These are phyloP conservation scores for Ramaria sp. DNA, from an alignment of 768 basidiomycete genomes.

Conservation along the genomic window DNA sequence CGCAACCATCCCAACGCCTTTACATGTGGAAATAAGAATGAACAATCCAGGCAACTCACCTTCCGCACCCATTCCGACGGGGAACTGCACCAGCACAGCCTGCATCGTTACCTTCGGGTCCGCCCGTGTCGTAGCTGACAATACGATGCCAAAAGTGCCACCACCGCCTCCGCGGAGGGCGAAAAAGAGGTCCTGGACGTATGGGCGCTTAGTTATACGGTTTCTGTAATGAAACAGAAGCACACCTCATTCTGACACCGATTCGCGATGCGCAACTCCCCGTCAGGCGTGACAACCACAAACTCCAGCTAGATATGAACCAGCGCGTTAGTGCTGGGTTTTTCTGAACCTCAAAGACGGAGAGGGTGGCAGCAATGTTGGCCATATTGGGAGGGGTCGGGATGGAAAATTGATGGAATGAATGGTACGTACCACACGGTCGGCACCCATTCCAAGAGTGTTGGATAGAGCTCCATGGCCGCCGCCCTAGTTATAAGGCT, in stretches of 20 bases:
- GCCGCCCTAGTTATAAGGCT: constrained; percentile 15
- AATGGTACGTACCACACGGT: constrained; percentile 18
- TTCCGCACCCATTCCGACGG: background rate
- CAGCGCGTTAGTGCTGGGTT: background rate
- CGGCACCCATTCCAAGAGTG: constrained; percentile 21
- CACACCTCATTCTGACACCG: constrained; percentile 27
- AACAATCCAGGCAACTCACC: too few species aligned
- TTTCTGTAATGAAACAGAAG: background rate
- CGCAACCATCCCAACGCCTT: too few species aligned
- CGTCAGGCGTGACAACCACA: constrained; percentile 46
- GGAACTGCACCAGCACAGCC: constrained; percentile 7
- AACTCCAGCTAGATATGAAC: constrained; percentile 27
- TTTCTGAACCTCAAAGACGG: background rate
- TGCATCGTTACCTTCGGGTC: constrained; percentile 9
- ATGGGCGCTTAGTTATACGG: background rate
- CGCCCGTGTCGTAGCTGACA: constrained; percentile 9
- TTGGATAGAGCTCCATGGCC: constrained; percentile 21
- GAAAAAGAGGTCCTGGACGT: constrained; percentile 36
- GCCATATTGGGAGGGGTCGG: background rate
- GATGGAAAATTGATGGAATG: background rate
- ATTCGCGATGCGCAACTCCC: constrained; percentile 33
- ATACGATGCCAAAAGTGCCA: constrained; percentile 15
- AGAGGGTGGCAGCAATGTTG: background rate
- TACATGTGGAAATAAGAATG: too few species aligned
- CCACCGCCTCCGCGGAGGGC: constrained; percentile 38